phyloP scores from a whole-genome alignment of 2,329 filamentous ascomycete genomes.

The Sordariomycetes sp. region DNA sequence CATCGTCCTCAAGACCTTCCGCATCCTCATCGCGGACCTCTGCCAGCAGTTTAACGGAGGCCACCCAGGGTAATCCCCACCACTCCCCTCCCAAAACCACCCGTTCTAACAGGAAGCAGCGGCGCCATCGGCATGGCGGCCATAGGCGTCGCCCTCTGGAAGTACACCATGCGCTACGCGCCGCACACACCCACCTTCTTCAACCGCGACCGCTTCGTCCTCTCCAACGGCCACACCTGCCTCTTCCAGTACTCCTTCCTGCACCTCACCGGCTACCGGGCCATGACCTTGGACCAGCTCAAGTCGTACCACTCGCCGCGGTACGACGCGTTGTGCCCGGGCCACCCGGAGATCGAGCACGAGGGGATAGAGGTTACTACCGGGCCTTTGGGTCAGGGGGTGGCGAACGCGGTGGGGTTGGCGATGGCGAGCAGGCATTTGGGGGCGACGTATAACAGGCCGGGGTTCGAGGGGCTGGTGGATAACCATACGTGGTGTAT shows the following conservation, averaged over 20 bases:
- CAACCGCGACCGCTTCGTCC: constrained; percentile 96
- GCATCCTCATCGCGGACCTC: constrained; percentile 54
- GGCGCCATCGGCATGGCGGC: constrained; percentile 69
- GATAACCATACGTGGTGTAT: constrained; percentile 97
- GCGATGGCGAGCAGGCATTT: constrained; percentile 94
- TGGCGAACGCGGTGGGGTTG: constrained; percentile 94
- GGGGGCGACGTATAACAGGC: constrained; percentile 90
- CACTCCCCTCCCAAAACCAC: not conserved
- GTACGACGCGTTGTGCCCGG: constrained; percentile 67
- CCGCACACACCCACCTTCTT: constrained; percentile 96
- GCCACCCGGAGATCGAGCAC: constrained; percentile 94
- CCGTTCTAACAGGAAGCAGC: constrained; percentile 8
- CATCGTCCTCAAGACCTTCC: constrained; percentile 47
- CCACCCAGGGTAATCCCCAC: constrained; percentile 49
- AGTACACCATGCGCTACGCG: constrained; percentile 99
- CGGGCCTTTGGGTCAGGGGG: constrained; percentile 93
- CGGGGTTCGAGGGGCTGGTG: constrained; percentile 72
- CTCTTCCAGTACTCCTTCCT: constrained; percentile 99
- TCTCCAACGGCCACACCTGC: constrained; percentile 99
- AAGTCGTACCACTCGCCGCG: constrained; percentile 71
- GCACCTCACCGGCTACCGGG: constrained; percentile 84
- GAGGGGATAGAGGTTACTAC: constrained; percentile 97
- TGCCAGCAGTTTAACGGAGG: constrained; percentile 62
- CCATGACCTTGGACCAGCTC: constrained; percentile 89
- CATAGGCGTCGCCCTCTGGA: constrained; percentile 91